A percentile compares a stretch with the other conserved stretches of the same genome.
phyloP scores from a whole-genome alignment of 768 basidiomycete genomes.

The Suillus fuscotomentosus region DNA sequence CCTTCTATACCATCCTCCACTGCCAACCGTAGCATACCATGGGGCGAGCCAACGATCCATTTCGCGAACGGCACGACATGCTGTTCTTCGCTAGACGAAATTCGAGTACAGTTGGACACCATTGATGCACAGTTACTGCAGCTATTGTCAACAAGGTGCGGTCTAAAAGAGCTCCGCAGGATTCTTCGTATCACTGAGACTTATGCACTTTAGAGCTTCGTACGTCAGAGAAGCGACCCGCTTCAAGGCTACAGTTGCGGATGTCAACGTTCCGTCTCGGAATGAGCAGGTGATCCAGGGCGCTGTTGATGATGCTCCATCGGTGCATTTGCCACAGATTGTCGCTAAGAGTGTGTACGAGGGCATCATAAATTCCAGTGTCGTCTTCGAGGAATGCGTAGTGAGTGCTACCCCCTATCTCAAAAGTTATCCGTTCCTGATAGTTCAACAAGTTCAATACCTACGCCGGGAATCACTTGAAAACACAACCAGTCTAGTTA shows the following conservation, averaged over 20 bases:
- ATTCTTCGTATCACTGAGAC: neutral
- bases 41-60: conserved; percentile 21
- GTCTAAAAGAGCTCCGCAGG: no score
- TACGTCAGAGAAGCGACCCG: conserved; percentile 26
- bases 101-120: conserved; percentile 15
- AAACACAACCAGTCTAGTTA: neutral
- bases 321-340: conserved; percentile 20
- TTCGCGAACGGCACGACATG: conserved; percentile 22
- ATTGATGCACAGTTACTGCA: conserved; percentile 19
- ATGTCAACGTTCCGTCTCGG: conserved; percentile 13
- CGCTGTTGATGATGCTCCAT: conserved; percentile 17
- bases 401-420: conserved; percentile 8
- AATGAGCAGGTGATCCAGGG: conserved; percentile 19
- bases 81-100: conserved; percentile 22
- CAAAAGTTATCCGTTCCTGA: neutral
- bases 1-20: conserved; percentile 14
- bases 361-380: conserved; percentile 18
- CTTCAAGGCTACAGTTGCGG: conserved; percentile 19
- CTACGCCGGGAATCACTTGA: neutral
- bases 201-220: conserved; percentile 8
- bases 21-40: conserved; percentile 19
- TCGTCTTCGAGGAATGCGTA: conserved; percentile 23
- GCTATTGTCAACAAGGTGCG: conserved; percentile 19
- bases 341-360: conserved; percentile 20
- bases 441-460: neutral